These are phyloP conservation scores for Begonia masoniana DNA, from an alignment of 306 rosid species.

Conservation along the genomic window DNA sequence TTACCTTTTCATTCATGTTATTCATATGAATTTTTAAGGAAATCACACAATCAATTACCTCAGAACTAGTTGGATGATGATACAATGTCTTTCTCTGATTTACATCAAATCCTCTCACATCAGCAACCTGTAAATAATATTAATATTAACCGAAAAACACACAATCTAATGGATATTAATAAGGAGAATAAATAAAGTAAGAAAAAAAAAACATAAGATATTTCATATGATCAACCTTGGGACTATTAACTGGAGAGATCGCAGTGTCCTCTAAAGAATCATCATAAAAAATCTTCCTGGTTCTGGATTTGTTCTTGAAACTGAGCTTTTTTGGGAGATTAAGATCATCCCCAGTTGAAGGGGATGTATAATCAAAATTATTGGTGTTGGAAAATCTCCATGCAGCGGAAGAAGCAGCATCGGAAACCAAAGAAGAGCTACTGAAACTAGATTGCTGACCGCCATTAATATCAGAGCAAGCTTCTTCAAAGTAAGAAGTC, in stretches of 20 bases:
- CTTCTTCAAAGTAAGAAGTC: slow-evolving; percentile 77
- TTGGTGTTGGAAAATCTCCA: slow-evolving; percentile 32
- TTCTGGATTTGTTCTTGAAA: slow-evolving; percentile 44
- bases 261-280: slow-evolving; percentile 93
- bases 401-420: slow-evolving; percentile 82
- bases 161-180: not conserved
- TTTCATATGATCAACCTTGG: slow-evolving; percentile 38
- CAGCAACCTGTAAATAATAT: slow-evolving; percentile 34
- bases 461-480: slow-evolving; percentile 19
- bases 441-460: slow-evolving; percentile 11
- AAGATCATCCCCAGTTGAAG: not conserved
- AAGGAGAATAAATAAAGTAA: not conserved
- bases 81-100: slow-evolving; percentile 28
- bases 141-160: not conserved
- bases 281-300: slow-evolving; percentile 27
- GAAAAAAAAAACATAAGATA: not conserved
- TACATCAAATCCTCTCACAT: slow-evolving; percentile 24
- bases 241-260: slow-evolving; percentile 81
- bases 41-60: slow-evolving; percentile 22
- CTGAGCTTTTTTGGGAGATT: slow-evolving; percentile 25
- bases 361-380: not conserved
- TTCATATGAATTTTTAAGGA: no score
- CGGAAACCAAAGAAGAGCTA: slow-evolving; percentile 68
- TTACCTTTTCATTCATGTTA: no score
- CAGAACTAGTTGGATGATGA: slow-evolving; percentile 30